Base-by-base conservation (phyloP, 805 yeast species). In the Candida succiphila region DNA sequence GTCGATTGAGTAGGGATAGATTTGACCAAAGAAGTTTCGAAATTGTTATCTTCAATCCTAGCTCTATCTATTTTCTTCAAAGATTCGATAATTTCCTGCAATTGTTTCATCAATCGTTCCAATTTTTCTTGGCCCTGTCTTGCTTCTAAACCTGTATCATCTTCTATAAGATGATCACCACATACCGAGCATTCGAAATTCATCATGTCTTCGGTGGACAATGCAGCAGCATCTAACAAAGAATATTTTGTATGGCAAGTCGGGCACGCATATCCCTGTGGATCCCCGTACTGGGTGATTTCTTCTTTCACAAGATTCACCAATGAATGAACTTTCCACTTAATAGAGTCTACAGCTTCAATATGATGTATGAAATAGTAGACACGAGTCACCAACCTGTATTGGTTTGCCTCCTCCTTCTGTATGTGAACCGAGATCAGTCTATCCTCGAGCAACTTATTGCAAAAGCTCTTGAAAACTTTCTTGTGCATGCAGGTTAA, bases 201-300 rank as follows among this genome's bases (percentile, higher is more conserved):
- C 33, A 83, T 75, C 46, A 74, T 73, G 48, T 84, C 96, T 35
- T 79, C 86, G 44, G 86, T 80, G 39, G 84, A 60, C 38, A 86
- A 55, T 13, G 94, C 74, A 15, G 89, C 75, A 3, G 95, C 96
- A 53, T 92, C 97, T 42, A 92, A 54, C 44, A 92, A 85, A 6
- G 88, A 70, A 48, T 79, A 88, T 52, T 82, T 80, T 15, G 82
- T 72, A 33, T 75, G 72, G 60, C 98, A 92, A 17, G 79, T 63
- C 7, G 94, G 88, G 52, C 98, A 92, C 38, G 84, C 69, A 52
- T 83, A 92, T 3, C 97, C 98, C 49, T 92, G 95, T 2, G 96
- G 94, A 44, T 86, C 88, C 18, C 86, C 77, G 47, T 80, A 83
- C 42, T 77, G 82, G 33, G 85, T 78, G 60, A 89, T 71, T 48